Base-by-base conservation (phyloP, 768 basidiomycete genomes). In the Gelatoporia subvermispora region DNA sequence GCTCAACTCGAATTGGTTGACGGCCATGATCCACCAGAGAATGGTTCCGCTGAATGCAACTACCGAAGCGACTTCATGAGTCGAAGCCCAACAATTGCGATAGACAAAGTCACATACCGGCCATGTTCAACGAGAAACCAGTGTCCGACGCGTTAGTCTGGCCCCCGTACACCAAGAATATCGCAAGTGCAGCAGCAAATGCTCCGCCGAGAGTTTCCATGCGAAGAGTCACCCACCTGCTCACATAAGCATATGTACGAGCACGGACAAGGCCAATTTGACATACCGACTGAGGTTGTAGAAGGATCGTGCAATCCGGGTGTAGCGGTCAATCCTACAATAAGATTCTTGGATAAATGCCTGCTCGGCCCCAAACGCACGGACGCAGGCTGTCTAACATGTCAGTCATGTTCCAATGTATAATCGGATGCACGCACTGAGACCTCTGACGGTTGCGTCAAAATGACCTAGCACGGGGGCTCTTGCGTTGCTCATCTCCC, bases 31-130 rank as follows among this genome's bases (percentile, higher is more conserved):
- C 71, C 73, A 74, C 68, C 68, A 77, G 36, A 87, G 58, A 31
- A 86, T 81, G 63, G 77, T 59, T 16, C 69, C 62, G 44, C 77
- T 80, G 61, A 87, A 84, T 11, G 69, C 72, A 17, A 85, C 77
- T 69, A 41, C 22, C 15, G 20, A 2, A 8, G 8, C 3, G 22
- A 24, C 35, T 3, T 5, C n/a, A n/a, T n/a, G n/a, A 9, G 20
- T 17, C 9, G 7, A 20, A 25, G 22, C 17, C 17, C 5, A 43
- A 41, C 18, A 40, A 18, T 5, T 18, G 3, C 22, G 3, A 28
- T 24, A 11, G 4, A 23, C 16, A 23, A 7, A 21, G 4, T 20
- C 3, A 60, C 65, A 13, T 25, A 72, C 72, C 66, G 36, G 74
- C 73, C 70, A 73, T 69, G 44, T 65, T 70, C 47, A 71, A 50